Evolutionary conservation across 2,329 filamentous ascomycete species (phyloP).

Genomic region (Ceratocystiopsis sp.): DNA sequence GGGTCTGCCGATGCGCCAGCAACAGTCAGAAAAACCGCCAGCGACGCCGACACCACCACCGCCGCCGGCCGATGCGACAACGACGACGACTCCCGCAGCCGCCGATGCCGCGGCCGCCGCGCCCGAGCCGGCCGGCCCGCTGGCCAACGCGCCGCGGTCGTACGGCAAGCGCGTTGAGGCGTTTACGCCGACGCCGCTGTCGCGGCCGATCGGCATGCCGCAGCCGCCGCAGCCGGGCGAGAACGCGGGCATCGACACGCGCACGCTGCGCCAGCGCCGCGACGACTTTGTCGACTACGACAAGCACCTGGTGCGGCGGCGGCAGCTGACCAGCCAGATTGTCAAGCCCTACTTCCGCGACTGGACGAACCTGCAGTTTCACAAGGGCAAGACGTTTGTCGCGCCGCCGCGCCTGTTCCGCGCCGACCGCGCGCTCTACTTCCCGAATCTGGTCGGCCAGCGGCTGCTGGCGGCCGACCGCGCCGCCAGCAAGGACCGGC

Average conservation of each 20-base stretch:
- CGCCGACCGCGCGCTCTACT: slow-evolving; percentile 67
- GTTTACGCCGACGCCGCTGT: slow-evolving; percentile 42
- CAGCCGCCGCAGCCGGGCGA: slow-evolving; percentile 59
- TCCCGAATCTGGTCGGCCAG: slow-evolving; percentile 75
- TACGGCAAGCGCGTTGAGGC: slow-evolving; percentile 37
- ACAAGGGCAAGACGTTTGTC: slow-evolving; percentile 84
- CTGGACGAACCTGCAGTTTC: slow-evolving; percentile 67
- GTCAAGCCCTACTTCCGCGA: slow-evolving; percentile 88
- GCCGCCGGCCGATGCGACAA: slow-evolving; percentile 11
- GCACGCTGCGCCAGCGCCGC: slow-evolving; percentile 49
- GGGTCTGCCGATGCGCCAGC: neutral
- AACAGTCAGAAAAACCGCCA: neutral
- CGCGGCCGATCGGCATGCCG: slow-evolving; percentile 67
- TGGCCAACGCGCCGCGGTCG: slow-evolving; percentile 40
- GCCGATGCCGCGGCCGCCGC: neutral
- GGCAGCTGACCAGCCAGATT: slow-evolving; percentile 64
- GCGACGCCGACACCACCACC: slow-evolving; percentile 7
- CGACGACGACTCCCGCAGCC: neutral
- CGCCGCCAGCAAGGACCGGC: slow-evolving; percentile 33
- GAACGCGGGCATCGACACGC: slow-evolving; percentile 60
- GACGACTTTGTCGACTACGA: slow-evolving; percentile 75
- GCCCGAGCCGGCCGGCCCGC: slow-evolving; percentile 13
- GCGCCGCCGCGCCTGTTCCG: slow-evolving; percentile 75
- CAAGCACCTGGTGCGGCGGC: slow-evolving; percentile 61
- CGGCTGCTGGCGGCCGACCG: slow-evolving; percentile 47